Evolutionary conservation across 768 basidiomycete genomes (phyloP), one percentile per base, ranked within the genome.

Genomic region (Hemileccinum rubropunctum): DNA sequence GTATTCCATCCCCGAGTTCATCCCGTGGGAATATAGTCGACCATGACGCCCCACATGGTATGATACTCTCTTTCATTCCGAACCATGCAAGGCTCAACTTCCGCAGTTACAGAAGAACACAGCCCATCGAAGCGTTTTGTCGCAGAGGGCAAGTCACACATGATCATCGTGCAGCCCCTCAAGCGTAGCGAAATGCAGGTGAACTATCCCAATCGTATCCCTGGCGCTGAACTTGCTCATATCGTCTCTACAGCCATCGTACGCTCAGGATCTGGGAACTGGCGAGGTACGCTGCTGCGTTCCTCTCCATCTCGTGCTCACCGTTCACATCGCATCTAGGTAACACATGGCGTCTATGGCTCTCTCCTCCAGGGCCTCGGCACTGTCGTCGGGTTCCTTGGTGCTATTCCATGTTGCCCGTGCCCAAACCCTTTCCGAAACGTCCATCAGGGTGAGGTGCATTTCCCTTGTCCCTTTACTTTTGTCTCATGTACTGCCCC

Each of bases 111-210:
- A 36, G 86, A 87, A 4, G 83, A 87, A 8, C 63, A 72, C 23
- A 6, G 7, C 13, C 59, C 62, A 38, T 67, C 64, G 26, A 69
- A 74, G 26, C 69, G 67, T 51, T 73, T 65, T 48, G 51, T 44
- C 14, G 28, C 21, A 15, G 58, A 59, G 7, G 53, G 50, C 2
- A 71, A 69, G 48, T 52, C 64, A 14, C 76, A 79, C 51, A 67
- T 91, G 69, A 87, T 92, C 53, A 74, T 72, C 48, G 91, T 94
- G n/a, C 88, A 94, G 65, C 91, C 91, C 1, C 71, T 93, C 70
- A 88, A 84, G 72, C 79, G 81, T 54, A 81, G 77, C 39, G 91
- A 93, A 71, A 92, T 93, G 91, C 91, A 93, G 83, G 88, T 84
- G 35, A 38, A 74, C 21, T 20, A 18, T 21, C n/a, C 4, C 23